These are phyloP conservation scores for carrot (Daucus carota) DNA, from an alignment of 129 eudicot species.

Conservation along the genomic window DNA sequence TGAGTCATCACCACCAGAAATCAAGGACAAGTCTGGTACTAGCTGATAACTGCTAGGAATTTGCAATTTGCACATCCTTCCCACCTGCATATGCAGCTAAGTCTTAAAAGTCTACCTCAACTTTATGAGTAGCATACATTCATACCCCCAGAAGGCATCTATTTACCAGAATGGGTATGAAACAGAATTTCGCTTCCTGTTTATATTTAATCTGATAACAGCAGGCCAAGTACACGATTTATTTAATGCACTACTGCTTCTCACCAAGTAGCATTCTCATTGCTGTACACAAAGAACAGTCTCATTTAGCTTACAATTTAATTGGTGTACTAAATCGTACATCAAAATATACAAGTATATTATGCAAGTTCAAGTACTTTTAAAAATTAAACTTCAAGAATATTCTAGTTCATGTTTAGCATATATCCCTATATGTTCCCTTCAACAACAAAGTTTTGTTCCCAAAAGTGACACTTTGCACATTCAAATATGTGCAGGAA, in stretches of 20 bases:
- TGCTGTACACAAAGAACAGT: slow-evolving; percentile 7
- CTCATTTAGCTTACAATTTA: not conserved
- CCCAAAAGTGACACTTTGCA: not conserved
- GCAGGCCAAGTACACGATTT: not conserved
- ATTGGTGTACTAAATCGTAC: not conserved
- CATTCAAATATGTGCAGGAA: no score
- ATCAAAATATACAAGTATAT: not conserved
- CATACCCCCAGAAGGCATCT: not conserved
- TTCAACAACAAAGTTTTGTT: not conserved
- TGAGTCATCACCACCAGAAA: not conserved
- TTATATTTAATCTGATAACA: not conserved
- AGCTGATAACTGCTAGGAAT: not conserved
- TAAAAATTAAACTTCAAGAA: not conserved
- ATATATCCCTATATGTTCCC: not conserved
- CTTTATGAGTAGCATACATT: not conserved
- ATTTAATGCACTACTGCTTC: not conserved
- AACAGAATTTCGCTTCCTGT: not conserved
- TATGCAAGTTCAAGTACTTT: not conserved
- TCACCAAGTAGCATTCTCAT: not conserved
- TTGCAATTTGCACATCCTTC: not conserved
- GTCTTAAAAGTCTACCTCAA: not conserved
- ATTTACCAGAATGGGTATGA: not conserved
- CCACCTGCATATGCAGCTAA: slow-evolving; percentile 1
- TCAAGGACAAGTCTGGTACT: not conserved
- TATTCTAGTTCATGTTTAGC: not conserved